These are phyloP conservation scores for Phytophthora litchii DNA, from an alignment of 352 stramenopile genomes.

Conservation along the genomic window DNA sequence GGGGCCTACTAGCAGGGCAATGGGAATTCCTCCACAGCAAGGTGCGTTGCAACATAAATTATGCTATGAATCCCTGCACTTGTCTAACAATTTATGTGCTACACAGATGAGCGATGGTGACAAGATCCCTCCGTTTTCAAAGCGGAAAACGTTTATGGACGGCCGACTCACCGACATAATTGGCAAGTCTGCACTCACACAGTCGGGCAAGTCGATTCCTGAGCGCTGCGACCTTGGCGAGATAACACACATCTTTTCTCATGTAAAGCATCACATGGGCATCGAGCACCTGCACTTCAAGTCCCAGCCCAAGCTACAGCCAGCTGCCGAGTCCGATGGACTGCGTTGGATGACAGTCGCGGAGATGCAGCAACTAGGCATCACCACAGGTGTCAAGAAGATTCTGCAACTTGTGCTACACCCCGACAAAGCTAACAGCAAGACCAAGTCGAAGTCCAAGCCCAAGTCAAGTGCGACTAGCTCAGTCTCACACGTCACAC, in stretches of 20 bases:
- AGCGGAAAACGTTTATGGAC: constrained; percentile 66
- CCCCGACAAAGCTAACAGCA: constrained; percentile 12
- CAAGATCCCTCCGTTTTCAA: constrained; percentile 65
- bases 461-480: constrained; percentile 13
- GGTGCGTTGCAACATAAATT: constrained; percentile 20
- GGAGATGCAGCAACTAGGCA: constrained; percentile 81
- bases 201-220: constrained; percentile 23
- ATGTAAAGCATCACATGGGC: constrained; percentile 92
- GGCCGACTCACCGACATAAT: constrained; percentile 46
- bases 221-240: constrained; percentile 68
- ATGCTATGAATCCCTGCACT: not conserved
- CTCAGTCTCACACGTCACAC: constrained; percentile 50
- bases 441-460: constrained; percentile 27
- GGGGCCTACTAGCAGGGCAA: constrained; percentile 82
- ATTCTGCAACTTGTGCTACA: constrained; percentile 67
- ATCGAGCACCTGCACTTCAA: constrained; percentile 83
- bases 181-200: constrained; percentile 22
- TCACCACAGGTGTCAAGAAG: constrained; percentile 90
- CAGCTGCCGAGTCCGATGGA: constrained; percentile 14
- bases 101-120: constrained; percentile 62
- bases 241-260: constrained; percentile 90
- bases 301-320: constrained; percentile 25
- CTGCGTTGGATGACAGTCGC: constrained; percentile 77
- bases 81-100: constrained; percentile 10
- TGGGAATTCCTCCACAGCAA: constrained; percentile 90